phyloP scores from a whole-genome alignment of 164 flowering plant genomes.

The Vitis vinifera region DNA sequence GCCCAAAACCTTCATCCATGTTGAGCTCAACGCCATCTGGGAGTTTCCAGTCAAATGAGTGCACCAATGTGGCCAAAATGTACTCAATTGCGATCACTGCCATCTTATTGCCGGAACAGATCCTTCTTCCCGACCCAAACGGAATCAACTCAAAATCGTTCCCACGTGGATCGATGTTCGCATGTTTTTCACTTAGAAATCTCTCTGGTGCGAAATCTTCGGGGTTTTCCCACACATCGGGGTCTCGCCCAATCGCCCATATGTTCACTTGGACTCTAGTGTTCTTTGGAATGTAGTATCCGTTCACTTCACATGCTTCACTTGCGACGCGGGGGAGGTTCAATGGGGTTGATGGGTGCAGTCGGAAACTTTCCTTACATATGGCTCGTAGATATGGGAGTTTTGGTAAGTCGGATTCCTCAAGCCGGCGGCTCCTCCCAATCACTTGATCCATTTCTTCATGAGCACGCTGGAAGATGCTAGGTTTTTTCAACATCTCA shows the following conservation, averaged over 20 bases:
- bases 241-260: conserved; percentile 38
- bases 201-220: conserved; percentile 25
- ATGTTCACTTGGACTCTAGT: conserved; percentile 28
- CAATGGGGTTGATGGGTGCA: conserved; percentile 35
- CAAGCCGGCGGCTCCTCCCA: conserved; percentile 24
- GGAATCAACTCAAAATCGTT: conserved; percentile 35
- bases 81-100: conserved; percentile 30
- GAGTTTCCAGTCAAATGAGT: conserved; percentile 33
- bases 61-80: conserved; percentile 28
- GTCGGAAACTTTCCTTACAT: conserved; percentile 30
- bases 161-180: conserved; percentile 28
- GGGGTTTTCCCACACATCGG: conserved; percentile 31
- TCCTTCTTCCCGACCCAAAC: conserved; percentile 38
- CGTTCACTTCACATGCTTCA: conserved; percentile 24
- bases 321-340: conserved; percentile 28
- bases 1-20: conserved; percentile 37
- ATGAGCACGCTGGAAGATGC: conserved; percentile 19
- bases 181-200: conserved; percentile 13
- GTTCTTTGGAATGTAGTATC: conserved; percentile 25
- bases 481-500: conserved; percentile 30
- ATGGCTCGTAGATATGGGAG: conserved; percentile 35
- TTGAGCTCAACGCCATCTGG: conserved; percentile 23
- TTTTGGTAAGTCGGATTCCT: conserved; percentile 28
- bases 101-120: conserved; percentile 32
- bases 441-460: conserved; percentile 36